Evolutionary conservation across 1,139 yeast genomes (phyloP), one percentile per base, ranked within the genome.

Genomic region (Yamadazyma diospyri): DNA sequence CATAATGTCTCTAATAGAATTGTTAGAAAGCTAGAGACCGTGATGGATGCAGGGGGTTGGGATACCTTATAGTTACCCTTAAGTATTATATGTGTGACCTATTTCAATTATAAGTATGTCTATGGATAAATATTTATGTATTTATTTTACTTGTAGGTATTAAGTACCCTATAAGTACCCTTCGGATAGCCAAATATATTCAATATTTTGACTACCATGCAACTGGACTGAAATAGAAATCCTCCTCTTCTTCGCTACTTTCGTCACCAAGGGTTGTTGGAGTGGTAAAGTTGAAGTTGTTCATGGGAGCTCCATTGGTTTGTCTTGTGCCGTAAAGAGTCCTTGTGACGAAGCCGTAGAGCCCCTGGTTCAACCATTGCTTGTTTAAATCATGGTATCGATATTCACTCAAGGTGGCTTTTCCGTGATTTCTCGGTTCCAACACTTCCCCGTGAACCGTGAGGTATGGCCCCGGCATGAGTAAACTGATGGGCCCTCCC

Each of bases 21-120:
- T 28, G 89, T 87, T 1, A 69, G 97, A 44, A 80, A 78, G 43
- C 67, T 92, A 21, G 97, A 89, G 46, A 77, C 81, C 29, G 77
- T 74, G 6, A 60, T 81, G 23, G 97, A 92, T 57, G 77, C 84
- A 22, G 97, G 97, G 9, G 97, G 97, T 1, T 92, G 98, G 98
- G 94, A 84, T 47, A 86, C 97, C 1, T 63, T 89, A 50, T 89
- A 16, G 20, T 15, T n/a, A 63, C 48, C 11, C 23, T 29, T 15
- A 17, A 17, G 10, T 16, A 23, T 12, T 21, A 12, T 12, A 14
- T 28, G 16, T 10, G n/a, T n/a, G n/a, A n/a, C n/a, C n/a, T n/a
- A n/a, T n/a, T n/a, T n/a, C 18, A 28, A 21, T 11, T 24, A 25
- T 23, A 23, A 16, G 11, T 21, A 24, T 21, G 20, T 29, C 23